phyloP scores from a whole-genome alignment of 2,329 filamentous ascomycete species.

The Kalaharituber pfeilii region DNA sequence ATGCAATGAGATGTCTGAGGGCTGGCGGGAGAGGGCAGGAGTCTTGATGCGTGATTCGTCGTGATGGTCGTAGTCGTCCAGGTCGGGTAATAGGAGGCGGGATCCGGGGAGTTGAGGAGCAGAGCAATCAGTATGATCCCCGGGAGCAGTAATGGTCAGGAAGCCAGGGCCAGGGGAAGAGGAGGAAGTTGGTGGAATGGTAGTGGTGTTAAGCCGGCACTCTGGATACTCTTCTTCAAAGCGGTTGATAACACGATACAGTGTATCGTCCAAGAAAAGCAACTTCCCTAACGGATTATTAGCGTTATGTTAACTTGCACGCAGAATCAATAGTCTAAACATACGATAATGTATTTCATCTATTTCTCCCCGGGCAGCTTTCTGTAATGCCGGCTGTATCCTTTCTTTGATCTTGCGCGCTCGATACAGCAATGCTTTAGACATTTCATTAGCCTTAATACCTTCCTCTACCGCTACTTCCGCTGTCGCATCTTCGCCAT shows the following conservation, averaged over 20 bases:
- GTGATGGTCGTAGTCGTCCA: conserved; percentile 28
- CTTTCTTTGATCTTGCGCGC: conserved; percentile 75
- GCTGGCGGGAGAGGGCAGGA: conserved; percentile 39
- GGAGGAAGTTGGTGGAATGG: neutral
- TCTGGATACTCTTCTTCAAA: conserved; percentile 96
- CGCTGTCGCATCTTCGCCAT: neutral
- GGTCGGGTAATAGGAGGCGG: conserved; percentile 18
- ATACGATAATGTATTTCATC: conserved; percentile 65
- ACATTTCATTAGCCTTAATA: conserved; percentile 75
- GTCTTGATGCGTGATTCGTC: conserved; percentile 25
- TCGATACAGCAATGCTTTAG: conserved; percentile 69
- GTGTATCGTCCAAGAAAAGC: conserved; percentile 70
- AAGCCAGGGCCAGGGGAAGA: neutral
- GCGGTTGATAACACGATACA: conserved; percentile 79
- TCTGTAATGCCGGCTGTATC: conserved; percentile 65
- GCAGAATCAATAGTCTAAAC: too few species aligned
- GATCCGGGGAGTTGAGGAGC: conserved; percentile 24
- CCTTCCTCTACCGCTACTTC: neutral
- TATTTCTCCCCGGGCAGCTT: conserved; percentile 48
- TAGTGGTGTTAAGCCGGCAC: conserved; percentile 39
- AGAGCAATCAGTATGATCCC: conserved; percentile 26
- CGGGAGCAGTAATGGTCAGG: neutral
- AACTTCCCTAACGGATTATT: conserved; percentile 58
- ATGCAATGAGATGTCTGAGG: conserved; percentile 50
- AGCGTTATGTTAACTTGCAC: neutral